A percentile compares a stretch with the other conserved stretches of the same genome.
These are phyloP conservation scores for Fraxinus quadrangulata DNA, from an alignment of 257 asterid species.

Conservation along the genomic window DNA sequence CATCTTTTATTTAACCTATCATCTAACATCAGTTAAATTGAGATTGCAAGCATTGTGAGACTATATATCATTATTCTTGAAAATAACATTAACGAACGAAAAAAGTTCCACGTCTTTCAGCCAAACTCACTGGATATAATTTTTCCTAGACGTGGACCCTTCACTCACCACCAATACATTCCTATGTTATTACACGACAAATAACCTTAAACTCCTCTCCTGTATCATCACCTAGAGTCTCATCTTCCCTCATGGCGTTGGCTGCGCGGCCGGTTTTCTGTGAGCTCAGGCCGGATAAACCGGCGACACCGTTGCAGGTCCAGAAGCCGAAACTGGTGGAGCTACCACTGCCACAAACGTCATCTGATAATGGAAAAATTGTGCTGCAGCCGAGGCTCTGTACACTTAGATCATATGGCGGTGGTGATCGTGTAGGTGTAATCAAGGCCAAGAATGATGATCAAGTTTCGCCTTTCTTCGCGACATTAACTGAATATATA, in stretches of 20 bases:
- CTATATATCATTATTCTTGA: too few species aligned
- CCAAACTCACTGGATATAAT: too few species aligned
- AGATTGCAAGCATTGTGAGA: too few species aligned
- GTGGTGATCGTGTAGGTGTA: conserved; percentile 22
- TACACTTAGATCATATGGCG: conserved; percentile 63
- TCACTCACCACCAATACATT: too few species aligned
- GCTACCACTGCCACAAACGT: conserved; percentile 5
- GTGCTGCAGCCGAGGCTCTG: conserved; percentile 86
- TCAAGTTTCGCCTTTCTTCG: conserved; percentile 67
- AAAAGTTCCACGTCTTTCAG: too few species aligned
- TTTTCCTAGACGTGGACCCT: too few species aligned
- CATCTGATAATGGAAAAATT: conserved; percentile 43
- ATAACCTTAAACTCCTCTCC: not conserved
- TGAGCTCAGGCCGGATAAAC: conserved; percentile 38
- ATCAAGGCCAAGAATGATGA: conserved; percentile 31
- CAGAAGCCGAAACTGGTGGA: conserved; percentile 46
- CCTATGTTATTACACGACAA: not conserved
- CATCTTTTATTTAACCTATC: too few species aligned
- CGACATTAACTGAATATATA: conserved; percentile 61
- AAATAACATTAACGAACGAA: too few species aligned
- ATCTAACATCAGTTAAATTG: too few species aligned
- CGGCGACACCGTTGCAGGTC: conserved; percentile 29
- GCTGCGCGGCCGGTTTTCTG: conserved; percentile 49
- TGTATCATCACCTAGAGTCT: conserved; percentile 18
- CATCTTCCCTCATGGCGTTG: conserved; percentile 50